Conservation (phyloP, 2,329 filamentous ascomycete species). For the Venturiaceae sp. region DNA sequence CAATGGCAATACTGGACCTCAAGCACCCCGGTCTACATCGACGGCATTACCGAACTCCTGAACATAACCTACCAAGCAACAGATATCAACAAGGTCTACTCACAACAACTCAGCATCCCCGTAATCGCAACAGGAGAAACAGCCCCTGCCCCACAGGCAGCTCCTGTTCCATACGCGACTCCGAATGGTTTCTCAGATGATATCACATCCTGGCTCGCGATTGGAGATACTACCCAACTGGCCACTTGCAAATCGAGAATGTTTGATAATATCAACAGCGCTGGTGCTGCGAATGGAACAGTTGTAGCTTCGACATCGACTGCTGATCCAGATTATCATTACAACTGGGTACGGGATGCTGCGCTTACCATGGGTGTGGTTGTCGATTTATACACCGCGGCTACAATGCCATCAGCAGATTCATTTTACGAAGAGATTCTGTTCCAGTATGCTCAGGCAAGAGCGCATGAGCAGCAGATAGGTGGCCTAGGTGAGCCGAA, state of each 20-base stretch:
- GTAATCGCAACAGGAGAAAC: background rate
- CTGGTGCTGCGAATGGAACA: conserved; percentile 17
- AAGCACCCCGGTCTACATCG: background rate
- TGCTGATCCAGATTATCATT: conserved; percentile 20
- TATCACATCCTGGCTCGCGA: conserved; percentile 18
- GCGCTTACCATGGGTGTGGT: conserved; percentile 32
- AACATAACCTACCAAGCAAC: background rate
- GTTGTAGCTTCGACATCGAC: conserved; percentile 21
- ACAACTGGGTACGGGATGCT: conserved; percentile 28
- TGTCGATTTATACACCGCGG: conserved; percentile 26
- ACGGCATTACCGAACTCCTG: background rate
- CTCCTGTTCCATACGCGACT: background rate
- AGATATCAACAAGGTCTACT: background rate
- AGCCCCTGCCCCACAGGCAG: background rate
- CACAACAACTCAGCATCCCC: background rate
- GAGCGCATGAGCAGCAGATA: conserved; percentile 21
- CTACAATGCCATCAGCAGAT: conserved; percentile 14
- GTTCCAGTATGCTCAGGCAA: conserved; percentile 27
- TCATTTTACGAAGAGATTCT: conserved; percentile 19
- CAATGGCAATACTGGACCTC: background rate
- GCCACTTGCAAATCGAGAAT: conserved; percentile 16
- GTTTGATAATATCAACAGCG: conserved; percentile 23
- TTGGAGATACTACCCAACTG: conserved; percentile 14
- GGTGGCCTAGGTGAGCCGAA: conserved; percentile 33
- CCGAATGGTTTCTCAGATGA: conserved; percentile 17